Evolutionary conservation across 495 filamentous ascomycete species (phyloP).

Genomic region (Aspergillus taichungensis): DNA sequence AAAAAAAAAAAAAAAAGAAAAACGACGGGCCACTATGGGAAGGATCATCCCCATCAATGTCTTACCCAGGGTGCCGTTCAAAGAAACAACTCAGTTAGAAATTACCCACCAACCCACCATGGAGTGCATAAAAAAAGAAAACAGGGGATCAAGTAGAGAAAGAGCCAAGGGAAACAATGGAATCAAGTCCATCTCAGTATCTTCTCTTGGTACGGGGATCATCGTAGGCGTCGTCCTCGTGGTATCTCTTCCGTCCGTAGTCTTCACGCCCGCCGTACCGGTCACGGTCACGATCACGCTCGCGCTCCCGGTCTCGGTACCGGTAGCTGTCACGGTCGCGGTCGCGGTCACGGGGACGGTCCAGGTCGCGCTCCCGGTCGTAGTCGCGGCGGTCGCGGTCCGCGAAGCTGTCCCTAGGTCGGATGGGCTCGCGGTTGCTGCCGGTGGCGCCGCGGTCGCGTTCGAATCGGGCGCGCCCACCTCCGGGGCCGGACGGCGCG

Average conservation of each 20-base stretch:
- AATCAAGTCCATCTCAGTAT: constrained; percentile 42
- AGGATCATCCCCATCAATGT: neutral
- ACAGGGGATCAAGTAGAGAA: constrained; percentile 14
- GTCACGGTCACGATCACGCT: constrained; percentile 39
- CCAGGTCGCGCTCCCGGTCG: constrained; percentile 25
- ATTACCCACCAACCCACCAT: constrained; percentile 45
- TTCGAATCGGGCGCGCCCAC: constrained; percentile 44
- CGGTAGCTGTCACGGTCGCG: constrained; percentile 45
- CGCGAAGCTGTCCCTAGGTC: constrained; percentile 37
- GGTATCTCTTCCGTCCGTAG: constrained; percentile 46
- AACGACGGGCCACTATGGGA: constrained; percentile 4
- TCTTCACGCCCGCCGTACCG: constrained; percentile 56
- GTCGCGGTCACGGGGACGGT: constrained; percentile 23
- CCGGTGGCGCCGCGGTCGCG: constrained; percentile 42
- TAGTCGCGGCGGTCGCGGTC: constrained; percentile 50
- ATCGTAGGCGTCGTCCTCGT: constrained; percentile 56
- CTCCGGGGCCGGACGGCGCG: constrained; percentile 72
- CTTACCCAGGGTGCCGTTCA: constrained; percentile 60
- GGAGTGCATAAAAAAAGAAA: constrained; percentile 13
- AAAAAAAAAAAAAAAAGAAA: constrained; percentile 10
- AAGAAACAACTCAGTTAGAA: constrained; percentile 31
- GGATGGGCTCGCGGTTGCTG: constrained; percentile 47
- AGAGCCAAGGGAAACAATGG: neutral
- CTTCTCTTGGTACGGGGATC: constrained; percentile 72
- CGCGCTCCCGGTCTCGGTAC: constrained; percentile 45